Percentiles rank a stretch among this genome's conserved stretches.
phyloP scores from a whole-genome alignment of 345 rosid species.

The Acer saccharum region DNA sequence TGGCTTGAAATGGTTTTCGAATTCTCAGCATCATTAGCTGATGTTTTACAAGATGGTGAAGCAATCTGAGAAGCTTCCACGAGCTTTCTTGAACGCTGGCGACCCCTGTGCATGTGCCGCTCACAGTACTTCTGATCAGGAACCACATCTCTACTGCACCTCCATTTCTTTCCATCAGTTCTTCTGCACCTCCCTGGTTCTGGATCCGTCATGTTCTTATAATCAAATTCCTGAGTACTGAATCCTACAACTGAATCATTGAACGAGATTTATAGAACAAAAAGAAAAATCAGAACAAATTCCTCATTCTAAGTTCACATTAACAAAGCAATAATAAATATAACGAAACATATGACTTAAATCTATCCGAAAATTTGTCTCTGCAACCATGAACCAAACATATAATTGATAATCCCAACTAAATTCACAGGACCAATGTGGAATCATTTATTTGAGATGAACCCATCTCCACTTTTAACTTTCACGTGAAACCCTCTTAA shows the following conservation, averaged over 20 bases:
- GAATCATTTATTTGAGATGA: not conserved
- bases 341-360: not conserved
- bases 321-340: not conserved
- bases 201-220: conserved; percentile 39
- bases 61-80: conserved; percentile 55
- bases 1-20: conserved; percentile 8
- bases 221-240: conserved; percentile 30
- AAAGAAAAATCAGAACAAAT: not conserved
- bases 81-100: conserved; percentile 87
- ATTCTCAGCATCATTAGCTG: conserved; percentile 21
- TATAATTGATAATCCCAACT: conserved; percentile 6
- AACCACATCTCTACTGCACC: conserved; percentile 56
- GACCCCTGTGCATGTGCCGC: conserved; percentile 74
- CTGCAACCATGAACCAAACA: not conserved
- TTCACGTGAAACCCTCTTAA: conserved; percentile 8
- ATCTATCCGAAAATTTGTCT: not conserved
- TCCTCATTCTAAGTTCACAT: not conserved
- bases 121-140: conserved; percentile 63
- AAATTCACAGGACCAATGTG: not conserved
- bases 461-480: not conserved
- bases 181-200: conserved; percentile 72
- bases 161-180: conserved; percentile 90
- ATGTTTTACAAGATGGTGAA: conserved; percentile 16
- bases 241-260: conserved; percentile 41
- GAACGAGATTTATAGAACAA: not conserved